Evolutionary conservation across 73 alveolate genomes (phyloP).

Genomic region (Paramecium pentaurelia): DNA sequence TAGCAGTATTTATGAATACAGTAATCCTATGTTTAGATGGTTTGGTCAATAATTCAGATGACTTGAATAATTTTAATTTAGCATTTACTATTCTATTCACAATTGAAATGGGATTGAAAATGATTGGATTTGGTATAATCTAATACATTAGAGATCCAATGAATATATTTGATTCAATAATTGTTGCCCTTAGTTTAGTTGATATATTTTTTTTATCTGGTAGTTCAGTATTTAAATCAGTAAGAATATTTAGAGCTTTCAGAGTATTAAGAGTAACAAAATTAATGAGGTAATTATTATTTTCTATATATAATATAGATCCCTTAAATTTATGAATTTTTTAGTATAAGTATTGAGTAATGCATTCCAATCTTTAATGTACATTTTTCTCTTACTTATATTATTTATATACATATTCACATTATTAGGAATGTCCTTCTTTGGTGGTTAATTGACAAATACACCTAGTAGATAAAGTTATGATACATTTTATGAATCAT

Average conservation of each 20-base stretch:
- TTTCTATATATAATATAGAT: not conserved
- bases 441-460: slow-evolving; percentile 80
- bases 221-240: slow-evolving; percentile 81
- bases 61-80: slow-evolving; percentile 72
- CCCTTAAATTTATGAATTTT: slow-evolving; percentile 82
- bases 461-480: slow-evolving; percentile 74
- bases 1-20: slow-evolving; percentile 84
- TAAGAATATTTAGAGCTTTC: slow-evolving; percentile 93
- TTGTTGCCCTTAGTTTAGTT: slow-evolving; percentile 81
- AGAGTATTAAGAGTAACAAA: slow-evolving; percentile 94
- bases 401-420: slow-evolving; percentile 90
- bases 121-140: slow-evolving; percentile 90
- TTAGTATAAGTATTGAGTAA: slow-evolving; percentile 83
- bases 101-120: slow-evolving; percentile 88
- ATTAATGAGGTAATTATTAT: slow-evolving; percentile 72
- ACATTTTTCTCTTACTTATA: slow-evolving; percentile 80
- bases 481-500: slow-evolving; percentile 87
- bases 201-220: slow-evolving; percentile 84
- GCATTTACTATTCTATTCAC: slow-evolving; percentile 86
- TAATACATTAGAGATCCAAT: slow-evolving; percentile 89
- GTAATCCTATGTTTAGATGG: slow-evolving; percentile 88
- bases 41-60: slow-evolving; percentile 71
- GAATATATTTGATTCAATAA: slow-evolving; percentile 92
- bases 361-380: slow-evolving; percentile 78
- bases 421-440: slow-evolving; percentile 93